These are phyloP conservation scores for Polygonum aviculare DNA, from an alignment of 148 eudicot genomes.

Conservation along the genomic window DNA sequence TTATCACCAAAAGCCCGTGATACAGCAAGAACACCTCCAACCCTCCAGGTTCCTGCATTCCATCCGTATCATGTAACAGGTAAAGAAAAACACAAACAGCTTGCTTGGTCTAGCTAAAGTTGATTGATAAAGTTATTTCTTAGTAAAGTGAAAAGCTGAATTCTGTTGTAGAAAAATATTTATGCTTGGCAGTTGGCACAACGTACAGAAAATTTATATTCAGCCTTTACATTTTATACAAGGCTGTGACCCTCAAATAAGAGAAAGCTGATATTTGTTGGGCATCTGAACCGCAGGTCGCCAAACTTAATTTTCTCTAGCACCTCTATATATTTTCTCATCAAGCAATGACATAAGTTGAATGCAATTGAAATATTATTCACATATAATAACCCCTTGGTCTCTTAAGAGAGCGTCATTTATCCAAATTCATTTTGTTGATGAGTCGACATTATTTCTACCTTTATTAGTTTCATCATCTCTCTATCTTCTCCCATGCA, in stretches of 20 bases:
- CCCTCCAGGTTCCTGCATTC: constrained; percentile 88
- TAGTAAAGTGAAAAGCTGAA: background rate
- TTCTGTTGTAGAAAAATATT: background rate
- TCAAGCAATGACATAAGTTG: background rate
- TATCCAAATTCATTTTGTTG: background rate
- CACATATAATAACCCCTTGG: background rate
- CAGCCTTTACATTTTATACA: background rate
- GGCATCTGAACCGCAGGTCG: background rate
- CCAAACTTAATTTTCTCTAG: background rate
- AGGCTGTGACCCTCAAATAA: background rate
- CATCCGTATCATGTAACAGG: background rate
- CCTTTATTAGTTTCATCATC: background rate
- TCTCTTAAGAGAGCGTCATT: background rate
- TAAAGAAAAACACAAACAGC: background rate
- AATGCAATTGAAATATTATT: background rate
- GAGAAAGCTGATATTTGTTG: background rate
- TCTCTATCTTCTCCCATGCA: background rate
- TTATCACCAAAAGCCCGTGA: constrained; percentile 99
- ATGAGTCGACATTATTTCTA: background rate
- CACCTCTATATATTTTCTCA: background rate
- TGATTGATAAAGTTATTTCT: background rate
- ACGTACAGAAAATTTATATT: background rate
- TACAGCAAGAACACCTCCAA: constrained; percentile 98
- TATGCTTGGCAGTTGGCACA: background rate
- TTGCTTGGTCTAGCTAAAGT: background rate